Evolutionary conservation across 2,329 filamentous ascomycete genomes (phyloP).

Genomic region (Venturia effusa): DNA sequence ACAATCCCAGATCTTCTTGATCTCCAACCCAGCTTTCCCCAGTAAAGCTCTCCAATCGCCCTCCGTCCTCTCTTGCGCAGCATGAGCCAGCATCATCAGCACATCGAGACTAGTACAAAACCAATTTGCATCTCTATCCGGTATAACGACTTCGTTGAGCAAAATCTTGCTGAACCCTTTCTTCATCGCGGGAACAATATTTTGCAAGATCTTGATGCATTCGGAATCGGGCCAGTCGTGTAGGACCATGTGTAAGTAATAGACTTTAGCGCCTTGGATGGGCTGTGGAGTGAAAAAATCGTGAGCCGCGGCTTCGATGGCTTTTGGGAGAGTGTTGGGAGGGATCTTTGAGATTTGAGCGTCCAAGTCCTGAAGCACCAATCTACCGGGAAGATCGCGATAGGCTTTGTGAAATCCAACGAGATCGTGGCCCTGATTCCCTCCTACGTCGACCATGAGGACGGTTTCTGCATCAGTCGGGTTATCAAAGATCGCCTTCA

Average conservation of each 20-base stretch:
- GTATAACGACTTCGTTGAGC: conserved; percentile 23
- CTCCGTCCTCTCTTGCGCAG: conserved; percentile 28
- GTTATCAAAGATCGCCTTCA: not conserved
- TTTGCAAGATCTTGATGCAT: conserved; percentile 18
- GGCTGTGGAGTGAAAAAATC: conserved; percentile 15
- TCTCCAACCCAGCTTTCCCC: conserved; percentile 14
- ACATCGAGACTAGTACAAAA: conserved; percentile 29
- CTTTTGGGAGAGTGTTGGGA: not conserved
- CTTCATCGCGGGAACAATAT: conserved; percentile 18
- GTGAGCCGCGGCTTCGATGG: conserved; percentile 1
- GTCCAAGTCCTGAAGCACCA: not conserved
- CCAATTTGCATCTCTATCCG: conserved; percentile 23
- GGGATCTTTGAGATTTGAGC: not conserved
- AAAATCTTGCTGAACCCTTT: conserved; percentile 23
- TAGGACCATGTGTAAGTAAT: conserved; percentile 17
- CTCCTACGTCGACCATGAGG: conserved; percentile 5
- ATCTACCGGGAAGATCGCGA: not conserved
- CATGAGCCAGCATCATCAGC: conserved; percentile 24
- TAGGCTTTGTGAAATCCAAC: not conserved
- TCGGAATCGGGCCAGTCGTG: conserved; percentile 23
- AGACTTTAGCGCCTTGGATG: conserved; percentile 12
- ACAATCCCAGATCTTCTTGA: conserved; percentile 2
- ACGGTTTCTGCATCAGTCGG: not conserved
- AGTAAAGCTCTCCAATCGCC: conserved; percentile 26
- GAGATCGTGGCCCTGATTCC: not conserved